phyloP scores from a whole-genome alignment of 2,329 filamentous ascomycete species.

The Fusarium sp. region DNA sequence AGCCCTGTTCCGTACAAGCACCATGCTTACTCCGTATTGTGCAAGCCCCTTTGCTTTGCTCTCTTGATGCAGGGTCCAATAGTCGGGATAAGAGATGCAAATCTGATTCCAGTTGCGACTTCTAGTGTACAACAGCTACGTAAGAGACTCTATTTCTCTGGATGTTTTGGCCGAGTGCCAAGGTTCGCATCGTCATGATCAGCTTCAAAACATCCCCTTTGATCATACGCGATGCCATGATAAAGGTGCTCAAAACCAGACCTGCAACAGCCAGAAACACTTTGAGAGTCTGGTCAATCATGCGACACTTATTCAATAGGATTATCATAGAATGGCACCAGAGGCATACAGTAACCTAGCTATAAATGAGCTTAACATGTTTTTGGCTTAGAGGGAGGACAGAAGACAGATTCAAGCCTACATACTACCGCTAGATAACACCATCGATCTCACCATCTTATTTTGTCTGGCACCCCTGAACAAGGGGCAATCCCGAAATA shows the following conservation, averaged over 20 bases:
- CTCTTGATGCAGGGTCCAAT: constrained; percentile 19
- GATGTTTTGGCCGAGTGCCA: background rate
- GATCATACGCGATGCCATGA: background rate
- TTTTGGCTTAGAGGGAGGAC: background rate
- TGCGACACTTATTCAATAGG: constrained; percentile 35
- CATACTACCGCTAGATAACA: fast-evolving
- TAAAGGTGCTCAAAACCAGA: constrained; percentile 25
- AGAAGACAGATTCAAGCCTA: background rate
- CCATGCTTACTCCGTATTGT: constrained; percentile 24
- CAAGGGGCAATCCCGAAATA: constrained; percentile 35
- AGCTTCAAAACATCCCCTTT: constrained; percentile 6
- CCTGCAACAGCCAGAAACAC: constrained; percentile 31
- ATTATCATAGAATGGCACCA: background rate
- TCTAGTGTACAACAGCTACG: constrained; percentile 10
- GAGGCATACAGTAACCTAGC: constrained; percentile 7
- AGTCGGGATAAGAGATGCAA: constrained; percentile 1
- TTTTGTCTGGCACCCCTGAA: background rate
- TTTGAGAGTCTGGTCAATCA: constrained; percentile 20
- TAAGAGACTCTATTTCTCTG: constrained; percentile 11
- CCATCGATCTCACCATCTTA: background rate
- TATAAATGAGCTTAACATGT: constrained; percentile 19
- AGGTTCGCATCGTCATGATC: constrained; percentile 18
- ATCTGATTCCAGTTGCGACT: constrained; percentile 22
- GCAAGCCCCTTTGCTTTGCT: constrained; percentile 13
- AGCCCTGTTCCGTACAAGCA: constrained; percentile 26